phyloP scores from a whole-genome alignment of 2,329 filamentous ascomycete species.

The Sclerotinia spermophila region DNA sequence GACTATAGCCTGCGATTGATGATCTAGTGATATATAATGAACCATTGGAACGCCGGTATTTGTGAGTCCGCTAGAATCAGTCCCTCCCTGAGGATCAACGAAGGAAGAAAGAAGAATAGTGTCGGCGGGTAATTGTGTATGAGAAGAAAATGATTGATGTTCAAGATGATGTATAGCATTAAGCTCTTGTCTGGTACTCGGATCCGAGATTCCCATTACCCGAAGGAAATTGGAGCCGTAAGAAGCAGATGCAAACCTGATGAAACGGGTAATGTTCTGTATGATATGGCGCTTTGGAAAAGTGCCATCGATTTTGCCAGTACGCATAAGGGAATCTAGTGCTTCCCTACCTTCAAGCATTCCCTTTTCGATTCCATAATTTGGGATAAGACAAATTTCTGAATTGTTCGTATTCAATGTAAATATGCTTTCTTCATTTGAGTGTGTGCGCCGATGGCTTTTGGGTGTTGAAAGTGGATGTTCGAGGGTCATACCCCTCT shows the following conservation, averaged over 20 bases:
- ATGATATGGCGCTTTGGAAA: conserved; percentile 59
- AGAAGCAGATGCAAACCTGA: conserved; percentile 63
- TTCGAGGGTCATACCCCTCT: conserved; percentile 36
- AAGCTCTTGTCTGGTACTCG: conserved; percentile 39
- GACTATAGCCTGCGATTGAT: conserved; percentile 54
- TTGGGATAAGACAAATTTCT: conserved; percentile 32
- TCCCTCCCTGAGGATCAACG: conserved; percentile 51
- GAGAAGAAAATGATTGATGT: conserved; percentile 59
- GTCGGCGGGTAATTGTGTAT: conserved; percentile 55
- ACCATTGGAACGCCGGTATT: conserved; percentile 52
- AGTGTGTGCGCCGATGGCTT: conserved; percentile 36
- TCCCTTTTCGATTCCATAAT: conserved; percentile 35
- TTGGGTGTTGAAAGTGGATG: conserved; percentile 25
- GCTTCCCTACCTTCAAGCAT: conserved; percentile 32
- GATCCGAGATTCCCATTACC: conserved; percentile 58
- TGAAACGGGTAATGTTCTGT: conserved; percentile 60
- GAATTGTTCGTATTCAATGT: conserved; percentile 51
- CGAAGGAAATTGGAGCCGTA: conserved; percentile 63
- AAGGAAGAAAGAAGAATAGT: conserved; percentile 57
- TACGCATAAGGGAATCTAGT: conserved; percentile 36
- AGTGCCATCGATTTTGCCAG: conserved; percentile 54
- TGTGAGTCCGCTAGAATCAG: conserved; percentile 48
- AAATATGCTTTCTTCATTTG: conserved; percentile 51
- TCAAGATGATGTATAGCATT: conserved; percentile 48
- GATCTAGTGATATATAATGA: conserved; percentile 54